Evolutionary conservation across 441 rosid genomes (phyloP).

Genomic region (Raphanus hybrid): DNA sequence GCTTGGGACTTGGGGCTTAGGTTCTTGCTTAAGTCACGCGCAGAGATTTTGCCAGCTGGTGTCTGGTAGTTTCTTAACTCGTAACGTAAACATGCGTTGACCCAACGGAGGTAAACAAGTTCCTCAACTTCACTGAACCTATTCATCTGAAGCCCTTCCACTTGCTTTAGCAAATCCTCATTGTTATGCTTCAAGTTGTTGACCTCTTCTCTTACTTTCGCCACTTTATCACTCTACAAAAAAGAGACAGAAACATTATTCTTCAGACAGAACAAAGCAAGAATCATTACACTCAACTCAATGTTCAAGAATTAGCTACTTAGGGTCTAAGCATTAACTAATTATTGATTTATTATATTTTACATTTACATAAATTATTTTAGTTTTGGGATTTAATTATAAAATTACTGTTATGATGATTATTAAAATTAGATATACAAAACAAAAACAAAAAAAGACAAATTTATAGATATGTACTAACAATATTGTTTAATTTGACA

Average conservation of each 20-base stretch:
- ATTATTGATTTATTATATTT: too few relatives aligned
- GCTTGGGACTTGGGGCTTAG: constrained; percentile 91
- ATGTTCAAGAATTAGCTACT: too few relatives aligned
- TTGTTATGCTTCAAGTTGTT: constrained; percentile 75
- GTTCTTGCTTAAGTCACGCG: constrained; percentile 89
- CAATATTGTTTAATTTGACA: neutral
- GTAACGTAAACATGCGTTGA: constrained; percentile 93
- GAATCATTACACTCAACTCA: neutral
- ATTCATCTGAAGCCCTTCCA: constrained; percentile 97
- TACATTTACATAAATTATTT: too few relatives aligned
- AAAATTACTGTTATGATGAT: neutral
- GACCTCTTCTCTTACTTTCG: constrained; percentile 77
- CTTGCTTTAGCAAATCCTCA: constrained; percentile 91
- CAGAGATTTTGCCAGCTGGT: constrained; percentile 84
- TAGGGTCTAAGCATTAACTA: too few relatives aligned
- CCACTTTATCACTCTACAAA: constrained; percentile 78
- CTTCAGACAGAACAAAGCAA: neutral
- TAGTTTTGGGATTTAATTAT: neutral
- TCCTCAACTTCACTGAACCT: constrained; percentile 98
- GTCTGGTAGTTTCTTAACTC: constrained; percentile 91
- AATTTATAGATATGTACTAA: too few relatives aligned
- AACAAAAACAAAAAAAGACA: too few relatives aligned
- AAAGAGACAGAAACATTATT: neutral
- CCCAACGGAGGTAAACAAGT: constrained; percentile 97
- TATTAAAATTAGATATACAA: too few relatives aligned